Evolutionary conservation across 2,329 filamentous ascomycete species (phyloP).

Genomic region (Coniochaeta sp.): DNA sequence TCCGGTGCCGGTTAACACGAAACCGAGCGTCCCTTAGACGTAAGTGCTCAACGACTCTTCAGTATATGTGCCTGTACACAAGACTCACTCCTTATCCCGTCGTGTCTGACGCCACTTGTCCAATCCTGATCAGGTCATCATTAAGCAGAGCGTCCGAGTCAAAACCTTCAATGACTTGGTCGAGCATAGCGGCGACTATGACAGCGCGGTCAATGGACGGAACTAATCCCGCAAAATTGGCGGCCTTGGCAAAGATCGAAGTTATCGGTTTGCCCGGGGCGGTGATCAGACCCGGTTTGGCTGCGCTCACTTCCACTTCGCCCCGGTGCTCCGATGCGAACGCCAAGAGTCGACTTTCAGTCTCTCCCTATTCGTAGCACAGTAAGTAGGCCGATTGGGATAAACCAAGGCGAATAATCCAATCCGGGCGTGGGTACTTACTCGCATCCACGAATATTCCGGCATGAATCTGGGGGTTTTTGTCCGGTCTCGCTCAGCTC

Average conservation of each 20-base stretch:
- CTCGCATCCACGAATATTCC: constrained; percentile 39
- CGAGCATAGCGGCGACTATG: constrained; percentile 32
- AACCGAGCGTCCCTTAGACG: no score
- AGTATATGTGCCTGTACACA: background rate
- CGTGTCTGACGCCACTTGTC: background rate
- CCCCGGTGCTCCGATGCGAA: constrained; percentile 29
- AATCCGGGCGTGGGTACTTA: constrained; percentile 24
- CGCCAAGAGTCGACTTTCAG: constrained; percentile 33
- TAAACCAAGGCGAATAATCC: background rate
- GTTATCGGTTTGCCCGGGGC: constrained; percentile 15
- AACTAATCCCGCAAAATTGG: constrained; percentile 17
- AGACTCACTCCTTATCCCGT: background rate
- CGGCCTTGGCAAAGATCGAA: constrained; percentile 11
- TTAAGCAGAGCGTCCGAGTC: constrained; percentile 36
- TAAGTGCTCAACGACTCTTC: background rate
- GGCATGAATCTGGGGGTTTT: constrained; percentile 29
- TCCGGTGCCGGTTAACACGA: no score
- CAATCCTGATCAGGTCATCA: constrained; percentile 32
- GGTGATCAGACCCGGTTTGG: constrained; percentile 34
- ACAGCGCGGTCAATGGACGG: constrained; percentile 26
- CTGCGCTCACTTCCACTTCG: constrained; percentile 27
- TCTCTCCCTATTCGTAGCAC: constrained; percentile 29
- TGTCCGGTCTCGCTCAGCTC: constrained; percentile 33
- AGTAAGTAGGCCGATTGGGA: background rate
- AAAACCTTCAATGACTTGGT: constrained; percentile 35